Evolutionary conservation across 179 eudicot species (phyloP), one percentile per base, ranked within the genome.

Genomic region (Spinacia oleracea): DNA sequence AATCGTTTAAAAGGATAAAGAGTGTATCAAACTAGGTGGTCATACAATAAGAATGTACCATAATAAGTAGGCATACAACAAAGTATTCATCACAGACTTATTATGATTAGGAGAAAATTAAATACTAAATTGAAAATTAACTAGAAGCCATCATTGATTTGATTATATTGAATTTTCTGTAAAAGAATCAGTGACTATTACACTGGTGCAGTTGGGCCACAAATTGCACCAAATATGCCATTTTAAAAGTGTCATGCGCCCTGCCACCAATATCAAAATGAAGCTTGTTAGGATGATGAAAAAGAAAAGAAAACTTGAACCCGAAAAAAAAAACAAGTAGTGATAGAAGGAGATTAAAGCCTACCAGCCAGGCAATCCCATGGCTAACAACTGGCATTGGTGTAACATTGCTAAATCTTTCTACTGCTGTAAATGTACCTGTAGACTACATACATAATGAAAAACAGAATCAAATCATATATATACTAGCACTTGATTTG

Each of bases 351-450:
- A 50, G 59, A 45, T 35, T 18, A 78, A 75, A 25, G 46, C 74
- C 34, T 83, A 87, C 89, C 75, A 87, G 86, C 89, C 89, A 87
- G 79, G 77, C 62, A 72, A 81, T 83, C 11, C 87, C 87, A 9
- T 87, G 87, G 68, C 83, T 67, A 43, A 82, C 75, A 38, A 87
- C 82, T 27, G 89, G 89, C 73, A 85, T 63, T 21, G 89, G 89
- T 56, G 89, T 87, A 10, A 86, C 86, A 79, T 87, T 84, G 50
- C 81, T 81, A 59, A 53, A 85, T 77, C 86, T 87, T 63, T 84
- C 82, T 34, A 83, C 80, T 43, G 86, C 55, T 56, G 85, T 87
- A 65, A 82, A 76, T 78, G 87, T 48, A 27, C 89, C 89, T 48
- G 89, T 87, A 27, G 89, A 87, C 89, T 87, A 56, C 38, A 79